Evolutionary conservation across 176 grass and related monocot species (phyloP).

Genomic region (Oryza rufipogon): DNA sequence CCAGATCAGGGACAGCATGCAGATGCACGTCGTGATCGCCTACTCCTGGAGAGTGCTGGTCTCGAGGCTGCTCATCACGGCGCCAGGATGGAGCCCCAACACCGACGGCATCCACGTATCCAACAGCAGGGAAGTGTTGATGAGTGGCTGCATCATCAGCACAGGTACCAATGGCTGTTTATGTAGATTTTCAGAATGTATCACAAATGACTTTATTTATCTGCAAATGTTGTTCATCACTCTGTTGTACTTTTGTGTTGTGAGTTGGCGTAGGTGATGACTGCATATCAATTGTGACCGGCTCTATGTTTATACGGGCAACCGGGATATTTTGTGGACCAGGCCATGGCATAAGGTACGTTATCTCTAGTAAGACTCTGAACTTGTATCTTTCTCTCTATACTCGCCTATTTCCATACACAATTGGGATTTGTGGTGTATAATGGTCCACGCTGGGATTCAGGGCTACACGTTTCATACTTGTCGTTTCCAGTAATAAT

Average conservation of each 20-base stretch:
- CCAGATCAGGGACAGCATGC: constrained; percentile 59
- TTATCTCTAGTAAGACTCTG: not conserved
- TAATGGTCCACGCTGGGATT: not conserved
- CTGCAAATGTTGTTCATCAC: not conserved
- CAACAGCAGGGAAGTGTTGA: constrained; percentile 49
- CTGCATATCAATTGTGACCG: constrained; percentile 84
- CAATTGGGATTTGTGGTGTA: not conserved
- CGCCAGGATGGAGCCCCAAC: constrained; percentile 73
- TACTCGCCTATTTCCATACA: not conserved
- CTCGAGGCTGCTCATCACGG: constrained; percentile 64
- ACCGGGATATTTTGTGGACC: constrained; percentile 69
- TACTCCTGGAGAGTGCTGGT: constrained; percentile 45
- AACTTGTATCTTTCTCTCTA: not conserved
- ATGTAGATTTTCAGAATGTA: not conserved
- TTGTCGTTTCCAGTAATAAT: not conserved
- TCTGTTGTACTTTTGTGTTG: not conserved
- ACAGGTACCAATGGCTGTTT: constrained; percentile 44
- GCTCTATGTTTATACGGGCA: constrained; percentile 54
- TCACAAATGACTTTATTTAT: not conserved
- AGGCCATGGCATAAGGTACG: constrained; percentile 74
- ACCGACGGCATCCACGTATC: constrained; percentile 80
- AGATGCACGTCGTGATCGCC: constrained; percentile 66
- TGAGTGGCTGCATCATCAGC: constrained; percentile 62
- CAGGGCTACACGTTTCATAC: not conserved
- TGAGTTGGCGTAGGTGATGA: constrained; percentile 61